phyloP scores from a whole-genome alignment of 306 rosid species.

The Canavalia ensiformis region DNA sequence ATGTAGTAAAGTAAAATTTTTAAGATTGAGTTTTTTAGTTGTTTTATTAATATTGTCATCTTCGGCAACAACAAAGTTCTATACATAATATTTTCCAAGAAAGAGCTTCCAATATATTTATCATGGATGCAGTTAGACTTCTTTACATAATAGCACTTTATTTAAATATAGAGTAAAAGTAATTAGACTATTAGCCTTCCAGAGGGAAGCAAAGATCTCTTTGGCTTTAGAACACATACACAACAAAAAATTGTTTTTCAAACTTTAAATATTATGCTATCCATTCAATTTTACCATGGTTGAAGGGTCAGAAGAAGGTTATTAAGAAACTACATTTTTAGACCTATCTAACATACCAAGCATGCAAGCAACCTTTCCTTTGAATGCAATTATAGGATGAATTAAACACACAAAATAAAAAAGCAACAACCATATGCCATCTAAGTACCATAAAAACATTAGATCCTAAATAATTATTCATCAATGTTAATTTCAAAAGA shows the following conservation, averaged over 20 bases:
- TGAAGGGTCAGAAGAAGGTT: constrained; percentile 7
- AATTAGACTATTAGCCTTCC: background rate
- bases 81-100: background rate
- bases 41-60: background rate
- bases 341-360: background rate
- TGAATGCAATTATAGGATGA: background rate
- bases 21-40: background rate
- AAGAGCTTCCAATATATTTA: background rate
- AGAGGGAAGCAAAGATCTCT: background rate
- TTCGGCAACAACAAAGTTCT: background rate
- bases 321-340: background rate
- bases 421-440: constrained; percentile 10
- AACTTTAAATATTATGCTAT: constrained; percentile 10
- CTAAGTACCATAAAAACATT: background rate
- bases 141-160: background rate
- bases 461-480: background rate
- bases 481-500: background rate
- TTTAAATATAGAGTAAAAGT: background rate
- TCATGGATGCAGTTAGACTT: background rate
- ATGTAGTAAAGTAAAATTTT: background rate
- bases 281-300: constrained; percentile 1
- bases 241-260: constrained; percentile 23
- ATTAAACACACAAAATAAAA: background rate
- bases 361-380: background rate
- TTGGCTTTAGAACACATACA: background rate